phyloP scores from a whole-genome alignment of 2,329 filamentous ascomycete genomes.

The Cryphonectria carpinicola region DNA sequence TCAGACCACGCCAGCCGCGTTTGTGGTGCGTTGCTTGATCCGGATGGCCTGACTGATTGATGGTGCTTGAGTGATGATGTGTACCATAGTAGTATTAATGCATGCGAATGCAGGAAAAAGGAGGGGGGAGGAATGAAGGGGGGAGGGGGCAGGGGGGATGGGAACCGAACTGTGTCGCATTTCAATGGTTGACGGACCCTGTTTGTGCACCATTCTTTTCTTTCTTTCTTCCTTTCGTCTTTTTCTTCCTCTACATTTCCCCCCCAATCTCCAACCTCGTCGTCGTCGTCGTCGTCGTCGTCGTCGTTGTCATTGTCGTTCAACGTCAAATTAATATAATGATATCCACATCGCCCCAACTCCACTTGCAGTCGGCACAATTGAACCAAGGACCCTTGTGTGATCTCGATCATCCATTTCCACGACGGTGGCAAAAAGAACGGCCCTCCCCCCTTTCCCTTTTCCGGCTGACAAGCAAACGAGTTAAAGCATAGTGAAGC shows the following conservation, averaged over 20 bases:
- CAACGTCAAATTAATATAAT: neutral
- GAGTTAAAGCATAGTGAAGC: neutral
- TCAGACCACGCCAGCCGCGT: slow-evolving; percentile 9
- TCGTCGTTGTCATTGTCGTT: no score
- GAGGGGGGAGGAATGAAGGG: neutral
- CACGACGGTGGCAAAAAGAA: slow-evolving; percentile 13
- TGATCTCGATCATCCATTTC: neutral
- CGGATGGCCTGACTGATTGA: slow-evolving; percentile 2
- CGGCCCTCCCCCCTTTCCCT: slow-evolving; percentile 5
- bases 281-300: neutral
- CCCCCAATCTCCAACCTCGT: slow-evolving; percentile 12
- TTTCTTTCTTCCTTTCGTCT: neutral
- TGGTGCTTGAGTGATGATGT: neutral
- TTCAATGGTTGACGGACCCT: neutral
- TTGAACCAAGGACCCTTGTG: neutral
- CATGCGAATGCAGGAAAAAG: neutral
- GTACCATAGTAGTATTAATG: neutral
- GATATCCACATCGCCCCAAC: neutral
- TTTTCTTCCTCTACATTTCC: neutral
- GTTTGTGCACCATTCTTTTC: neutral
- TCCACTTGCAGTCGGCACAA: neutral
- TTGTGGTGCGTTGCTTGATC: slow-evolving; percentile 7
- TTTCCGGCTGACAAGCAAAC: slow-evolving; percentile 13
- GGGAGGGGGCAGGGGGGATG: neutral
- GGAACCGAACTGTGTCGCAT: neutral